These are phyloP conservation scores for Venturia nashicola DNA, from an alignment of 2,329 filamentous ascomycete species.

Conservation along the genomic window DNA sequence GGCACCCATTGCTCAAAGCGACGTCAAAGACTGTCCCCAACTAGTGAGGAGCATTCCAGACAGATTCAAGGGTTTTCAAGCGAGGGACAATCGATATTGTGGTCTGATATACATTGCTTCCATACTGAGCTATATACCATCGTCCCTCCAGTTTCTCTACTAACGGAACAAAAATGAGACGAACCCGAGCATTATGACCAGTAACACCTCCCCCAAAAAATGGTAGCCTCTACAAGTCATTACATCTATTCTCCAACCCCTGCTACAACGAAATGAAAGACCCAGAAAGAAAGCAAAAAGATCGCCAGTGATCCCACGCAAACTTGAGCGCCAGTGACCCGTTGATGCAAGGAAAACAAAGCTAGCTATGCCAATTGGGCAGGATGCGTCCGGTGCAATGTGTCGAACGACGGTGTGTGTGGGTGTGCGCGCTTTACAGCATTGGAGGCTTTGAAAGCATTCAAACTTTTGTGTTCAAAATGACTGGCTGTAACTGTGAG, in stretches of 20 bases:
- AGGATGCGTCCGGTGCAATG: background rate
- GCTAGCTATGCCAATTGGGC: background rate
- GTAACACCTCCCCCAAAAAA: background rate
- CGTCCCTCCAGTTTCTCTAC: background rate
- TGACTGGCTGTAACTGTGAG: background rate
- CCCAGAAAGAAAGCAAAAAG: background rate
- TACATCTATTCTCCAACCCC: background rate
- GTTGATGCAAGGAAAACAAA: background rate
- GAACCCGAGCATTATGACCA: background rate
- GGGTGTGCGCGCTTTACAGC: background rate
- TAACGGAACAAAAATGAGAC: background rate
- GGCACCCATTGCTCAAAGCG: too few species aligned
- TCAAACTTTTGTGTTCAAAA: background rate
- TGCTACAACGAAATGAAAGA: background rate
- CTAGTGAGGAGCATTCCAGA: background rate
- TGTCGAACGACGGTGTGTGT: background rate
- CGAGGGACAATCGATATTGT: background rate
- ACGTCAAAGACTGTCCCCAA: too few species aligned
- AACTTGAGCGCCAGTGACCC: background rate
- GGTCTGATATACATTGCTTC: background rate
- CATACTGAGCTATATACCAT: background rate
- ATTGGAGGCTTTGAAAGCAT: background rate
- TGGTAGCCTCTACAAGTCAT: conserved; percentile 1
- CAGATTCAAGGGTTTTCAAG: background rate
- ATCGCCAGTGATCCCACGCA: background rate